Percentiles rank a stretch among this genome's conserved stretches.
These are phyloP conservation scores for Elongisporangium anandrum DNA, from an alignment of 352 stramenopile genomes.

Conservation along the genomic window DNA sequence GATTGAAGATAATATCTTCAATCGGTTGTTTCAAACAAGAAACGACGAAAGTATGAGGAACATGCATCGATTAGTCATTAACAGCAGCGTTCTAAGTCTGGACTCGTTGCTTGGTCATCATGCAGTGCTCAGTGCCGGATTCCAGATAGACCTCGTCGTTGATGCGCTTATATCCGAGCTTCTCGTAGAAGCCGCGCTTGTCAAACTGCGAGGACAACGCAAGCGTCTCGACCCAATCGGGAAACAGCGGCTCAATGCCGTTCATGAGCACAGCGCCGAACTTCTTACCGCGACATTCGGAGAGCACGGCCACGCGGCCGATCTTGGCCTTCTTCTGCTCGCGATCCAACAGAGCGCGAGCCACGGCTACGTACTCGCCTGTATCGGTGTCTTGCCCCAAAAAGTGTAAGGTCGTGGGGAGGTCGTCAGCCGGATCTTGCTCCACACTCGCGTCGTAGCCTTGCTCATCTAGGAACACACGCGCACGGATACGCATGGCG, in stretches of 20 bases:
- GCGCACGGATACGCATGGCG: no score
- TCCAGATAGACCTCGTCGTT: conserved; percentile 54
- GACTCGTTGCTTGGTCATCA: conserved; percentile 29
- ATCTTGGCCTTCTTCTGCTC: conserved; percentile 35
- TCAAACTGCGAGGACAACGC: conserved; percentile 49
- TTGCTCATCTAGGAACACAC: no score
- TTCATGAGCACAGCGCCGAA: conserved; percentile 46
- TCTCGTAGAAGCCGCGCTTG: no score
- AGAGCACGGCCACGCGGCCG: conserved; percentile 49
- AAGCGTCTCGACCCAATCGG: conserved; percentile 30
- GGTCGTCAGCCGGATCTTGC: conserved; percentile 22
- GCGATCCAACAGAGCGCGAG: conserved; percentile 31
- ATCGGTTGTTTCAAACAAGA: no score
- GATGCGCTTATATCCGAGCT: conserved; percentile 37
- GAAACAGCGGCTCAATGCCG: conserved; percentile 21
- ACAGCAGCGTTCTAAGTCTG: no score
- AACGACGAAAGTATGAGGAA: no score
- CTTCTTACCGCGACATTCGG: conserved; percentile 46
- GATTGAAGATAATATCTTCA: no score
- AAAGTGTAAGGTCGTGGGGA: conserved; percentile 42
- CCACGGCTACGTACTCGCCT: conserved; percentile 48
- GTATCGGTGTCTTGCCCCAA: conserved; percentile 45
- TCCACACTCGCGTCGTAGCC: no score
- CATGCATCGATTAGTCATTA: no score
- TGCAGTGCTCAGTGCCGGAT: conserved; percentile 47